phyloP scores from a whole-genome alignment of 2,329 filamentous ascomycete genomes.

The Epichloe uncinata region DNA sequence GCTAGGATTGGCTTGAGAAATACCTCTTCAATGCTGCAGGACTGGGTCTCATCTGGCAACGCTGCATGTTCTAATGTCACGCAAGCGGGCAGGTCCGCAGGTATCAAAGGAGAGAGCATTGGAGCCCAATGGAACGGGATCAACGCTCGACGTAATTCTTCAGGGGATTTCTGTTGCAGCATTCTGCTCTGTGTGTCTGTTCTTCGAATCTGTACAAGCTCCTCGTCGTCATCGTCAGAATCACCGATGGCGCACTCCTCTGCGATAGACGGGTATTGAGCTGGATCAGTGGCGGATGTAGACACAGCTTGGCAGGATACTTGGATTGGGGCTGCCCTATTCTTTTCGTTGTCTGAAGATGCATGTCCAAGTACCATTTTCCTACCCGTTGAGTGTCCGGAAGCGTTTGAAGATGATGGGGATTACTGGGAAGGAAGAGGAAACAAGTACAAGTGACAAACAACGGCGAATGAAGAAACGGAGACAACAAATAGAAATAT shows the following conservation, averaged over 20 bases:
- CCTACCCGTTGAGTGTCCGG: background rate
- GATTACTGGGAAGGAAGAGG: background rate
- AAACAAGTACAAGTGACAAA: background rate
- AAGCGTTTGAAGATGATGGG: background rate
- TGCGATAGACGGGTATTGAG: background rate
- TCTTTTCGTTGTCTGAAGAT: background rate
- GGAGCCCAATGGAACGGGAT: slow-evolving; percentile 48
- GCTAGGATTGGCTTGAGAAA: slow-evolving; percentile 7
- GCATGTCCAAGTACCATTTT: background rate
- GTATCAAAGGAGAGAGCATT: slow-evolving; percentile 52
- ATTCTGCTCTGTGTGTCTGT: slow-evolving; percentile 2
- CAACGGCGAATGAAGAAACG: background rate
- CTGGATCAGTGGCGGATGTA: background rate
- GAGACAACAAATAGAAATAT: background rate
- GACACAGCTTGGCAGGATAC: background rate
- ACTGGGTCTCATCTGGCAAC: slow-evolving; percentile 36
- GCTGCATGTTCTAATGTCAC: slow-evolving; percentile 20
- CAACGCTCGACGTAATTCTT: slow-evolving; percentile 18
- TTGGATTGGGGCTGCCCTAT: background rate
- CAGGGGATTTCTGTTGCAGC: slow-evolving; percentile 4
- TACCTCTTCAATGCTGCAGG: slow-evolving; percentile 42
- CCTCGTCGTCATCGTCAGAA: slow-evolving; percentile 8
- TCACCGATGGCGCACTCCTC: slow-evolving; percentile 7
- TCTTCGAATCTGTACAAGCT: slow-evolving; percentile 3
- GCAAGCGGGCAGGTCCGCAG: slow-evolving; percentile 49